These are phyloP conservation scores for Alternaria incomplexa DNA, from an alignment of 2,329 filamentous ascomycete genomes.

Conservation along the genomic window DNA sequence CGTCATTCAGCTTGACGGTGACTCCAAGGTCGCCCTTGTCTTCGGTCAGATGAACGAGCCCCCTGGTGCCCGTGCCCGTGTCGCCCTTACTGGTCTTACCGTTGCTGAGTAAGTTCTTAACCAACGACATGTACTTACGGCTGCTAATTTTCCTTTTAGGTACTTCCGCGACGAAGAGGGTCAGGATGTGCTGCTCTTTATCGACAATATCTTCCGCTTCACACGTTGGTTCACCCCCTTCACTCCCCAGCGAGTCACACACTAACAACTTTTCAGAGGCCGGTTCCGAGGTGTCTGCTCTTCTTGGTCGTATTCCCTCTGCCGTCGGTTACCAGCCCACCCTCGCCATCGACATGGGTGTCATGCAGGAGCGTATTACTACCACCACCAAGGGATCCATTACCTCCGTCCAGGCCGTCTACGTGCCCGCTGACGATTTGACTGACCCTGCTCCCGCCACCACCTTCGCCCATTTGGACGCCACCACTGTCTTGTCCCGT, in stretches of 20 bases:
- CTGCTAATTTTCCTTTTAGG: too few species aligned
- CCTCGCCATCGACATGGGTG: constrained; percentile 45
- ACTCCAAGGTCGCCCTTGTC: constrained; percentile 98
- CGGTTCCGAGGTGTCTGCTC: constrained; percentile 99
- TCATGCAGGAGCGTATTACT: constrained; percentile 98
- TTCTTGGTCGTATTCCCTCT: constrained; percentile 99
- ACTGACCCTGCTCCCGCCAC: constrained; percentile 99
- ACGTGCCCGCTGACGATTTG: constrained; percentile 99
- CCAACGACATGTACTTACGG: neutral
- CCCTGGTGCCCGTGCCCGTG: constrained; percentile 98
- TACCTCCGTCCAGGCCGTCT: constrained; percentile 99
- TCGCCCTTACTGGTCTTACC: constrained; percentile 82
- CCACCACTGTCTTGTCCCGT: constrained; percentile 99
- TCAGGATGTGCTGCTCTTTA: constrained; percentile 98
- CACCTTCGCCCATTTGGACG: constrained; percentile 99
- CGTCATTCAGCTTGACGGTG: constrained; percentile 98
- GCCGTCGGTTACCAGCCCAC: constrained; percentile 89
- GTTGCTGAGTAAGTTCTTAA: neutral
- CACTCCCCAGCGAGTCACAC: too few species aligned
- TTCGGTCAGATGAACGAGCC: constrained; percentile 99
- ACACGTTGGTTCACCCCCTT: neutral
- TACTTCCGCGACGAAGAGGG: constrained; percentile 82
- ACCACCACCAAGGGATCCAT: constrained; percentile 99
- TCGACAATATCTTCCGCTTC: constrained; percentile 80
- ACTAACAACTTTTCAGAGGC: constrained; percentile 60